phyloP scores from a whole-genome alignment of 352 stramenopile species.

The Globisporangium abappressorium region DNA sequence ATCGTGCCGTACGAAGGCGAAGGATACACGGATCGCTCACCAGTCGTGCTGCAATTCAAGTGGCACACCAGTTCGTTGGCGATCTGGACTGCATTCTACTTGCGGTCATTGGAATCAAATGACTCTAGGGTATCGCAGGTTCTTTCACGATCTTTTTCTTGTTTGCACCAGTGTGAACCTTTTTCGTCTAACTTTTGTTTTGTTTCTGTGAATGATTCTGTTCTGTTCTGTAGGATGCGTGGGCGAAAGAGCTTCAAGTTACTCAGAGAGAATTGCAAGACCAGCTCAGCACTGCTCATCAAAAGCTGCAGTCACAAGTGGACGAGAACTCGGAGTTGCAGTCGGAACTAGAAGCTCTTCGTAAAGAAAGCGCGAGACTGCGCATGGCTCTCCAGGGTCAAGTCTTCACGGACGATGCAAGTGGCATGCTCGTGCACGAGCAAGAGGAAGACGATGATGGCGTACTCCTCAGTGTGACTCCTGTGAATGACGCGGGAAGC shows the following conservation, averaged over 20 bases:
- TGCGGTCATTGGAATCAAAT: constrained; percentile 80
- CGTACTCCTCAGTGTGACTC: constrained; percentile 72
- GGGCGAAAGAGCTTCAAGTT: constrained; percentile 78
- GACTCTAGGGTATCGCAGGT: constrained; percentile 75
- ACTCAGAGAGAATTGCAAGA: constrained; percentile 76
- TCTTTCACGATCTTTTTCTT: constrained; percentile 23
- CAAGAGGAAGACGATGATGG: constrained; percentile 71
- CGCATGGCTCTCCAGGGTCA: constrained; percentile 62
- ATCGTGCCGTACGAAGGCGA: constrained; percentile 45
- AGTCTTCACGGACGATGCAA: constrained; percentile 66
- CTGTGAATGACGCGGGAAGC: constrained; percentile 23
- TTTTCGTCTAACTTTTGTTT: not conserved
- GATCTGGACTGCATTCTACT: constrained; percentile 83
- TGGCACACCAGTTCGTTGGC: constrained; percentile 82
- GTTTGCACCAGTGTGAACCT: not conserved
- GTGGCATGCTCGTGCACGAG: constrained; percentile 71
- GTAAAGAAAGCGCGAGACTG: constrained; percentile 59
- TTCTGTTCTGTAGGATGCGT: constrained; percentile 55
- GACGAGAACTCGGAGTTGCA: constrained; percentile 77
- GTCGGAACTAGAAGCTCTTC: constrained; percentile 59
- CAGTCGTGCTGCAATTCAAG: constrained; percentile 76
- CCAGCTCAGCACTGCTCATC: constrained; percentile 57
- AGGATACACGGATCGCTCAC: constrained; percentile 47
- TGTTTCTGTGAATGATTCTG: not conserved
- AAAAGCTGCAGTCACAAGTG: constrained; percentile 65